Evolutionary conservation across 208 protist genomes (phyloP).

Genomic region (Vickermania ingenoplastis): DNA sequence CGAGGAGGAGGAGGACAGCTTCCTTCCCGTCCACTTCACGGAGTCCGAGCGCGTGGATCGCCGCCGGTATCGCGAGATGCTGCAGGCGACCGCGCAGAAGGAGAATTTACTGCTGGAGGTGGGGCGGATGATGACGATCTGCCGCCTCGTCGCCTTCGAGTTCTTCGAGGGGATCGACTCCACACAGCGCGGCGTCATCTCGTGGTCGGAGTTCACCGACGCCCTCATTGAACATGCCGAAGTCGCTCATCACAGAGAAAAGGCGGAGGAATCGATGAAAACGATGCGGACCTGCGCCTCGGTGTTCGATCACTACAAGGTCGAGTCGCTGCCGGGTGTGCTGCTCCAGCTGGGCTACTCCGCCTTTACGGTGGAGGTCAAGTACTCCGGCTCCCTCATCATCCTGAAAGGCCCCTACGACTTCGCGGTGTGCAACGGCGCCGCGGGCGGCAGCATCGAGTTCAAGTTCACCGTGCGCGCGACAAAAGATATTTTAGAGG

Average conservation of each 20-base stretch:
- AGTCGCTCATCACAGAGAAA: constrained; percentile 41
- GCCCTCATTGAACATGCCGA: constrained; percentile 66
- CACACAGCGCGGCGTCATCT: constrained; percentile 46
- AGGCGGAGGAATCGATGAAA: constrained; percentile 26
- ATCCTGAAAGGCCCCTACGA: constrained; percentile 50
- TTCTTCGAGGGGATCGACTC: constrained; percentile 55
- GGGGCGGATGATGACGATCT: constrained; percentile 20
- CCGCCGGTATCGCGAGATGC: constrained; percentile 17
- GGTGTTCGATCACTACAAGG: constrained; percentile 63
- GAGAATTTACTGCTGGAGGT: constrained; percentile 13
- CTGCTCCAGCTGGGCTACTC: constrained; percentile 51
- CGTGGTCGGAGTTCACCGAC: constrained; percentile 57
- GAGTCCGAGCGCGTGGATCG: background rate
- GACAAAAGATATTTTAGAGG: constrained; percentile 25
- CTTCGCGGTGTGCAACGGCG: constrained; percentile 65
- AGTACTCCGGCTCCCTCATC: constrained; percentile 41
- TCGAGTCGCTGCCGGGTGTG: constrained; percentile 42
- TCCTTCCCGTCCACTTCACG: constrained; percentile 10
- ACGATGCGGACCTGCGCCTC: constrained; percentile 29
- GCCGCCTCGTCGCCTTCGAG: constrained; percentile 29
- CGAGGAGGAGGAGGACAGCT: constrained; percentile 25
- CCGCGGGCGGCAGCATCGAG: constrained; percentile 33
- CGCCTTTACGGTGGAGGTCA: constrained; percentile 31
- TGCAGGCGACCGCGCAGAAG: constrained; percentile 23
- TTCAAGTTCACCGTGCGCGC: constrained; percentile 48